Evolutionary conservation across 176 grass and related monocot genomes (phyloP), one percentile per base, ranked within the genome.

Genomic region (Puccinellia tenuiflora): DNA sequence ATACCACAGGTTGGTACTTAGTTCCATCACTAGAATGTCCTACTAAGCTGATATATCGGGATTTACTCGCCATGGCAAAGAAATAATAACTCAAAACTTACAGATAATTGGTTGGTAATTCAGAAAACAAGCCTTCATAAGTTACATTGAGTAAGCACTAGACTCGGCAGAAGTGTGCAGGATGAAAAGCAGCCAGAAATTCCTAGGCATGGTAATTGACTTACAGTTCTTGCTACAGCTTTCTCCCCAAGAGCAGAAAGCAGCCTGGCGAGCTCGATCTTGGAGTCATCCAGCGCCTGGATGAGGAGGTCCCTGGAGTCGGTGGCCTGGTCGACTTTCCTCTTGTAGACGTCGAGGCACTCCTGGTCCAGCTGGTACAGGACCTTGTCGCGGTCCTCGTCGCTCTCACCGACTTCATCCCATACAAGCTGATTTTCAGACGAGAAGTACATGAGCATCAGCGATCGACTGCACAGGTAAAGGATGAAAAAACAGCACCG

Each of bases 301-400:
- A 99, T 91, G 68, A 99, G 87, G 78, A 88, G 83, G 81, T 91
- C 93, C 88, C 93, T 96, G 9, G 93, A 96, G 73, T 94, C 79
- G 29, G 91, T 87, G 13, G 97, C 97, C 77, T 96, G 91, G 68
- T 99, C 88, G 66, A 99, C 93, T 92, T 99, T 99, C 84, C 97
- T 94, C 85, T 96, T 99, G 90, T 99, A 99, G 40, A 99, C 97
- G 85, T 99, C 97, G 53, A 99, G 84, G 75, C 97, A 99, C 81
- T 99, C 97, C 52, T 99, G 97, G 73, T 99, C 97, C 38, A 99
- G 85, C 60, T 99, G 93, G 80, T 94, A 91, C 21, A 99, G 79
- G 64, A 96, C 92, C 75, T 90, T 96, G 85, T 99, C 97, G 0
- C 97, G 97, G 87, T 96, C 97, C 61, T 96, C 97, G 1, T 99